These are phyloP conservation scores for Rhizopus microsporus DNA, from an alignment of 371 early-diverging fungal species.

Conservation along the genomic window DNA sequence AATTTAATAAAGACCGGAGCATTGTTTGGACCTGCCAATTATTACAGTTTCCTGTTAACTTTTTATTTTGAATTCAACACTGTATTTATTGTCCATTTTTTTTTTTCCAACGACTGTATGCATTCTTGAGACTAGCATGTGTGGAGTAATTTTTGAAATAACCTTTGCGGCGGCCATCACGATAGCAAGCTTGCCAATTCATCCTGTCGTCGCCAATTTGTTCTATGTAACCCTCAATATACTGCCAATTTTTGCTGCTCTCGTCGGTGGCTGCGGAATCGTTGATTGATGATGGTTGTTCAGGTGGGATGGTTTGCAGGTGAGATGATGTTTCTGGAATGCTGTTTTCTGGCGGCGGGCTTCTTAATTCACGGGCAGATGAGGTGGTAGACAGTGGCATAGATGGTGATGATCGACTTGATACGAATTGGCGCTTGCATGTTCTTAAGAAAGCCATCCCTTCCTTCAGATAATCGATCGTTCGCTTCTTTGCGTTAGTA, in stretches of 20 bases:
- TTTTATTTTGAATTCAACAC: too few species aligned
- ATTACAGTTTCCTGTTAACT: too few species aligned
- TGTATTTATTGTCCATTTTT: too few species aligned
- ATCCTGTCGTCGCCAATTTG: too few species aligned
- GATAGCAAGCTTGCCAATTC: too few species aligned
- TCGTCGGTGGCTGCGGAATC: conserved; percentile 3
- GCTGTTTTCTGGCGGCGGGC: conserved; percentile 9
- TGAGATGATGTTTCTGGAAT: conserved; percentile 11
- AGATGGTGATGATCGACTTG: conserved; percentile 28
- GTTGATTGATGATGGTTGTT: conserved; percentile 9
- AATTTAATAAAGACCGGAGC: too few species aligned
- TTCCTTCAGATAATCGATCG: conserved; percentile 14
- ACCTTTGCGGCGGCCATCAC: too few species aligned
- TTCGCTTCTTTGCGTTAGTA: conserved; percentile 11
- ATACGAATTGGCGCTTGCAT: conserved; percentile 23
- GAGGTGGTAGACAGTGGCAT: conserved; percentile 13
- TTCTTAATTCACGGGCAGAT: conserved; percentile 11
- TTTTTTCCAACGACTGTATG: too few species aligned
- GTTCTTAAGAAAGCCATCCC: conserved; percentile 14
- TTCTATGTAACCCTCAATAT: too few species aligned
- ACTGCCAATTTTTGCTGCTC: conserved; percentile 13
- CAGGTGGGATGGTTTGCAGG: conserved; percentile 7
- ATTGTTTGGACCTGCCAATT: too few species aligned
- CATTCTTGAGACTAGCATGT: too few species aligned
- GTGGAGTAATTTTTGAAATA: too few species aligned